These are phyloP conservation scores for Populus pruinosa DNA, from an alignment of 345 rosid genomes.

Conservation along the genomic window DNA sequence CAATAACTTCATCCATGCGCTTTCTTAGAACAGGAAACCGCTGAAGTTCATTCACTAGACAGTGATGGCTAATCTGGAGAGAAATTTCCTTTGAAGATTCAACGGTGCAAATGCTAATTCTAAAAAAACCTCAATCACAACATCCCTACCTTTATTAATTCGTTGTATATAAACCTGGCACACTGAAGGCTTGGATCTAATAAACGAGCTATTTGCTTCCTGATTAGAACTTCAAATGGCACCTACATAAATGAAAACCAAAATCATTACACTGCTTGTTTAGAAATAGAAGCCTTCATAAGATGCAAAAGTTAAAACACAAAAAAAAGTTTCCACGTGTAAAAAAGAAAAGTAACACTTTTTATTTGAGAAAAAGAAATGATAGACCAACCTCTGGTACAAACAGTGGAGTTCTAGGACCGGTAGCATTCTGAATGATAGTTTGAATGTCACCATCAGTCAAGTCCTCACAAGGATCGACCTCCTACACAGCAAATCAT, in stretches of 20 bases:
- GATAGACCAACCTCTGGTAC: conserved; percentile 71
- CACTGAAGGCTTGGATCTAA: conserved; percentile 97
- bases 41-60: conserved; percentile 67
- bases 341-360: not conserved
- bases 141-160: conserved; percentile 64
- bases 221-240: conserved; percentile 93
- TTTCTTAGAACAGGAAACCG: conserved; percentile 83
- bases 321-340: not conserved
- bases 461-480: conserved; percentile 94
- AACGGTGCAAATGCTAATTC: not conserved
- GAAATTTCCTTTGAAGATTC: conserved; percentile 3
- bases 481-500: conserved; percentile 53
- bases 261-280: not conserved
- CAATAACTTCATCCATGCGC: conserved; percentile 93
- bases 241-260: conserved; percentile 41
- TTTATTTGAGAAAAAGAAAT: conserved; percentile 4
- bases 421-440: conserved; percentile 95
- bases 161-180: conserved; percentile 92
- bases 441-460: conserved; percentile 90
- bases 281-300: not conserved
- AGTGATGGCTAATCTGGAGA: conserved; percentile 83
- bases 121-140: not conserved
- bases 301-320: not conserved
- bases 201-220: conserved; percentile 87
- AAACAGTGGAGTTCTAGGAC: conserved; percentile 83